Conservation (phyloP, 2,329 filamentous ascomycete genomes). For the Penicillium psychrosexuale region DNA sequence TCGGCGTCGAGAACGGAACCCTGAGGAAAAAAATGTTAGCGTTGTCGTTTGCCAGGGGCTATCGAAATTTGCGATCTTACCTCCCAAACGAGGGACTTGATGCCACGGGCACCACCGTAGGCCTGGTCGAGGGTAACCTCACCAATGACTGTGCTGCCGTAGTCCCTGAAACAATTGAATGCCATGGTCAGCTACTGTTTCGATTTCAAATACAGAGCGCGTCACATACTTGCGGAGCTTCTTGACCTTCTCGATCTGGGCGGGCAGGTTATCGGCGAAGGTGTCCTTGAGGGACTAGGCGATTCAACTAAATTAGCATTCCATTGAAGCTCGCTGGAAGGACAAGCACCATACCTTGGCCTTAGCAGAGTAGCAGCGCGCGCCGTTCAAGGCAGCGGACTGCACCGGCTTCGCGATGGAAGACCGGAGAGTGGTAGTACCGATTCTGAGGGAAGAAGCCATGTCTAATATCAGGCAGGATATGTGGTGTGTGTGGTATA, state of each 20-base stretch:
- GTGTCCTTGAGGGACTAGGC: constrained; percentile 91
- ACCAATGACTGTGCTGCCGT: constrained; percentile 91
- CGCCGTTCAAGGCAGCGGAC: constrained; percentile 71
- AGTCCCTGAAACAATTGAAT: constrained; percentile 61
- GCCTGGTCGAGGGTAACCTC: constrained; percentile 99
- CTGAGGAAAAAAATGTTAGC: constrained; percentile 29
- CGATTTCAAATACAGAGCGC: constrained; percentile 2
- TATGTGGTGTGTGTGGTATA: constrained; percentile 15
- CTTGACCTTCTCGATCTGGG: constrained; percentile 99
- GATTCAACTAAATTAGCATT: constrained; percentile 26
- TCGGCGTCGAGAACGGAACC: constrained; percentile 95
- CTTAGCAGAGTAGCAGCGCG: constrained; percentile 88
- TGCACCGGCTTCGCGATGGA: constrained; percentile 67
- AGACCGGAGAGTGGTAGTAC: constrained; percentile 76
- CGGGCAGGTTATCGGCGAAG: constrained; percentile 92
- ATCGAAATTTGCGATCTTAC: constrained; percentile 36
- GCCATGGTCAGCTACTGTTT: constrained; percentile 16
- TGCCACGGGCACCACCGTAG: constrained; percentile 97
- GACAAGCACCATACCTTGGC: constrained; percentile 63
- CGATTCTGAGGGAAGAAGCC: constrained; percentile 78
- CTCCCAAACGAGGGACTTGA: constrained; percentile 99
- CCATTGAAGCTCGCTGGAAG: constrained; percentile 5
- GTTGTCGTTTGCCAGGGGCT: not conserved
- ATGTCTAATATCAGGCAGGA: constrained; percentile 55
- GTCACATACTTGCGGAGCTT: constrained; percentile 81